Evolutionary conservation across 441 rosid genomes (phyloP), one percentile per base, ranked within the genome.

Genomic region (Melastoma candidum): DNA sequence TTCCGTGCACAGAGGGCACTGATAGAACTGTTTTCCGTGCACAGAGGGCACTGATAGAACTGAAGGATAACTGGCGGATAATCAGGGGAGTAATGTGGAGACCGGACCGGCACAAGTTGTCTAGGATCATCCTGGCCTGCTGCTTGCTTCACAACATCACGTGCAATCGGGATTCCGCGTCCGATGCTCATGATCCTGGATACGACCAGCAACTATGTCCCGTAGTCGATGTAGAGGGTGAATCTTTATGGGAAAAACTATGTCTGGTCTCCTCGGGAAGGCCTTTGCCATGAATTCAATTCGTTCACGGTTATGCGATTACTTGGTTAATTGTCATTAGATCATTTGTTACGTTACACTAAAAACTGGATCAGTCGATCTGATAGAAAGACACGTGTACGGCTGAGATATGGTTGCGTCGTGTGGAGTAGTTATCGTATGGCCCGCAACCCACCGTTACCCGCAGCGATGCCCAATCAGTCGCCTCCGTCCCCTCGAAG

Each of bases 1-100:
- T 54, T 59, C 67, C 59, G 75, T 74, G 1, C 87, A 5, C 74
- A 77, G 68, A 76, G 68, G 58, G 96, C 96, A 43, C 69, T 90
- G 49, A 59, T 80, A 8, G 74, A 81, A 71, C 78, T 90, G 71
- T n/a, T 66, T 54, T 59, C 67, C 59, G 75, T 74, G 1, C 87
- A 5, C 74, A 77, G 68, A 76, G 68, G 58, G 96, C 96, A 43
- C 69, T 90, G 49, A 59, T 80, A 8, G 74, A 81, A 71, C 78
- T 90, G 71, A 90, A 90, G 77, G 96, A 87, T 12, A 78, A 71
- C 66, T 90, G 95, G 96, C 80, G 83, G 71, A 87, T 90, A 44
- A 85, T 90, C 48, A 81, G 70, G 1, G 93, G 95, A 32, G 83
- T 77, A 4, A 81, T 87, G 95, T 90, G 96, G 93, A 76, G 83